These are phyloP conservation scores for Globisporangium acanthophoron DNA, from an alignment of 352 stramenopile genomes.

Conservation along the genomic window DNA sequence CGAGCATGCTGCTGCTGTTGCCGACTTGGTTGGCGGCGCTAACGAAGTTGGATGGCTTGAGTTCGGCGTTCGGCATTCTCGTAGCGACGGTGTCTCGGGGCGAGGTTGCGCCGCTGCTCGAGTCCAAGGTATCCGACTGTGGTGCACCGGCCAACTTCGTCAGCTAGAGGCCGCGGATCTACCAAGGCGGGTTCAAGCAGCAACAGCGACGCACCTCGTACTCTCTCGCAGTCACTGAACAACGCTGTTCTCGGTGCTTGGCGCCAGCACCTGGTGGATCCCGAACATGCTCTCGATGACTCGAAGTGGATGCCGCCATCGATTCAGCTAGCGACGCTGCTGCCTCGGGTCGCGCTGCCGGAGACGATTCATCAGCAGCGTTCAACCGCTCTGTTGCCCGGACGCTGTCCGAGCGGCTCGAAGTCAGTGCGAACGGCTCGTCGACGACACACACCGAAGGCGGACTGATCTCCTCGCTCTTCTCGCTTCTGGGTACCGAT, in stretches of 20 bases:
- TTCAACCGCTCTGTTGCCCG: not conserved
- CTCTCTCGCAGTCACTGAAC: not conserved
- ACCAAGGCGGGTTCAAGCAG: not conserved
- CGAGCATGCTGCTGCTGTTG: not conserved
- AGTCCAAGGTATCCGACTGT: constrained; percentile 15
- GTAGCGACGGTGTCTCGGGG: not conserved
- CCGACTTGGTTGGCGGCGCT: not conserved
- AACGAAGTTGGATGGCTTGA: not conserved
- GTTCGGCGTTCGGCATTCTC: not conserved
- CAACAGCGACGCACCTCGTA: not conserved
- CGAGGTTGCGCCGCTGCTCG: constrained; percentile 10
- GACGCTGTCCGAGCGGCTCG: not conserved
- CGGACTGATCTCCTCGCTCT: constrained; percentile 10
- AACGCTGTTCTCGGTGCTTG: not conserved
- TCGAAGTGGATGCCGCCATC: not conserved
- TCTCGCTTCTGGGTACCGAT: not conserved
- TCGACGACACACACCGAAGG: not conserved
- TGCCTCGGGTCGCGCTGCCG: not conserved
- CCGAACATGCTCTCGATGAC: not conserved
- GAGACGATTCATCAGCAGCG: not conserved
- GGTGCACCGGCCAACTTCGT: not conserved
- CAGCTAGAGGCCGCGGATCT: not conserved
- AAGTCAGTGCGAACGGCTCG: not conserved
- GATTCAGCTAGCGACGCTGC: not conserved
- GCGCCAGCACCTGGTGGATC: not conserved